A percentile compares a stretch with the other conserved stretches of the same genome.
Conservation (phyloP, 2,329 filamentous ascomycete genomes). For the Bipolaris bicolor region DNA sequence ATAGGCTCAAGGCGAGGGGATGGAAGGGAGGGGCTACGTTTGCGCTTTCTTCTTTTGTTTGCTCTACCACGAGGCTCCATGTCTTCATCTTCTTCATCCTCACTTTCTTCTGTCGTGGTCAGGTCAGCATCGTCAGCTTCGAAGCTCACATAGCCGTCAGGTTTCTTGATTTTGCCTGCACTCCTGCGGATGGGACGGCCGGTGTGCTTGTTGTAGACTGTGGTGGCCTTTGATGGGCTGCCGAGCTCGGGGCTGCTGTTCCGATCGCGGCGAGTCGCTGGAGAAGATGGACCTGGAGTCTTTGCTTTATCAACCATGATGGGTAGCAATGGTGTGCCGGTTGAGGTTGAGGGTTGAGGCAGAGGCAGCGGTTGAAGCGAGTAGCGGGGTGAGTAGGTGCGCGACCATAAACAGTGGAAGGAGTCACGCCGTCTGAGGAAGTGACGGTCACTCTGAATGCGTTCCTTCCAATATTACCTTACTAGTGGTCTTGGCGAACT, state of each 20-base stretch:
- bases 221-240: conserved; percentile 30
- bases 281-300: conserved; percentile 2
- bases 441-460: conserved; percentile 8
- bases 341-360: conserved; percentile 13
- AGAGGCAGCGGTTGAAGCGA: conserved; percentile 4
- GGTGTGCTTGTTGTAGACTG: conserved; percentile 49
- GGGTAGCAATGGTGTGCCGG: conserved; percentile 9
- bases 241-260: conserved; percentile 40
- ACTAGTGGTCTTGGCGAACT: conserved; percentile 15
- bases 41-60: conserved; percentile 41
- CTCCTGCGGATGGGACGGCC: conserved; percentile 53
- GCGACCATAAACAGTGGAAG: conserved; percentile 1
- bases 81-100: conserved; percentile 36
- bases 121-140: conserved; percentile 40
- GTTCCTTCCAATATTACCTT: conserved; percentile 6
- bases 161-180: conserved; percentile 44
- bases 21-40: conserved; percentile 44
- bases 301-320: conserved; percentile 2
- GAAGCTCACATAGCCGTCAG: conserved; percentile 51
- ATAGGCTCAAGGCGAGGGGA: conserved; percentile 45
- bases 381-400: conserved; percentile 1
- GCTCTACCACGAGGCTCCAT: conserved; percentile 23
- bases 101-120: conserved; percentile 24
- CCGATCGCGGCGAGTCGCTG: conserved; percentile 2
- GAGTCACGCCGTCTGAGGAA: conserved; percentile 1